Evolutionary conservation across 2,329 filamentous ascomycete species (phyloP), one percentile per base, ranked within the genome.

Genomic region (Xylaria arbuscula): DNA sequence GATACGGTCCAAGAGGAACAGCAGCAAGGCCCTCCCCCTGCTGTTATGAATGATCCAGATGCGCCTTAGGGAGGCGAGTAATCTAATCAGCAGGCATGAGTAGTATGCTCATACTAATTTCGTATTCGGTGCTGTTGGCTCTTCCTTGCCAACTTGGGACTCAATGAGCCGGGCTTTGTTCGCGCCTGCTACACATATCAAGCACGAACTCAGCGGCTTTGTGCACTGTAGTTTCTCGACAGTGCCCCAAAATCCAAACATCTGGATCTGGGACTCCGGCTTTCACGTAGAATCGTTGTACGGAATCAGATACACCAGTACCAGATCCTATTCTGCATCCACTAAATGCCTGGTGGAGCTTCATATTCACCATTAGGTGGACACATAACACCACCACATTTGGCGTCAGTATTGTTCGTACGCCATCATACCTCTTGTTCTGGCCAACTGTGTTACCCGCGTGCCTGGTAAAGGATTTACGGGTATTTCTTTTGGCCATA

Each of bases 1-100:
- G 85, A 86, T 4, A 70, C 68, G 4, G 59, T 76, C 19, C 74
- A 76, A 24, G 77, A 79, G 22, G 75, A 78, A 24, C 74, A 76
- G 53, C 66, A 78, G 19, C 75, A 76, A 28, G 73, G 69, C 7
- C 62, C 70, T 5, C 64, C 72, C 2, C 72, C 72, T 48, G 71
- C 74, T 34, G 71, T 75, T 40, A 75, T 76, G 71, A 74, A 70
- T 56, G 76, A 76, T 34, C 72, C 74, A 40, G 73, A 75, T 67
- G 73, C 61, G n/a, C 70, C 74, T 57, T 76, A 76, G 71, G 51
- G 45, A 8, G 38, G 19, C 34, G 2, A n/a, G 42, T 11, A 8
- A 15, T 15, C 28, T 17, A 3, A n/a, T 38, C 10, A 45, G 22
- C 38, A 56, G 19, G 40, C 10, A 7, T 45, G 24, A 47, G n/a